Base-by-base conservation (phyloP, 176 grass and related monocot genomes). In the Raddia guianensis region DNA sequence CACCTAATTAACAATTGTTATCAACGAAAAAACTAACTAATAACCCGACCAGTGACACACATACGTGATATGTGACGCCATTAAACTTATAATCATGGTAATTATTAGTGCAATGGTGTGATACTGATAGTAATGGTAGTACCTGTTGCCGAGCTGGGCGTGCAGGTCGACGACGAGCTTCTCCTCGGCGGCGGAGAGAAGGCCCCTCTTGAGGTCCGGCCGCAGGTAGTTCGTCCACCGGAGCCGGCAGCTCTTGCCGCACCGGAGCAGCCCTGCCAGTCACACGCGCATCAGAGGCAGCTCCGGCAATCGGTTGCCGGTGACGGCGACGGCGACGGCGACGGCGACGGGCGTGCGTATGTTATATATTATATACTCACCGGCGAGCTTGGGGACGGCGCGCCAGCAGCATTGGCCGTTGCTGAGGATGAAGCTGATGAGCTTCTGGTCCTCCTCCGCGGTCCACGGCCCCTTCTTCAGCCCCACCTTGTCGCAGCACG, bases 381-480 rank as follows among this genome's bases (percentile, higher is more conserved):
- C 93, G 86, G 93, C 93, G 32, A 95, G 93, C 63, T 90, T 92
- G 4, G 93, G 90, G 50, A 95, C 89, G 60, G 84, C 93, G 74
- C 93, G 85, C 93, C 93, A 95, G 63, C 90, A 95, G 77, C 90
- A 95, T 5, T 90, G 84, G 64, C 66, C 78, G 78, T 95, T 91
- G 74, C 37, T 46, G 78, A 92, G 93, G 65, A 95, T 85, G 82
- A 95, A 95, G 80, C 81, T 77, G 73, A 91, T 50, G 76, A 95
- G 84, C 89, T 90, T 95, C 66, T 82, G 71, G 68, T 95, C 92
- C 75, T 95, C 92, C 86, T 92, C 92, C 21, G 69, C 84, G 44
- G 89, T 95, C 92, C 92, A 95, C 6, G 84, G 87, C 4, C 92
- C 92, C 84, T 83, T 95, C 84, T 90, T 95, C 83, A 95, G 58